Base-by-base conservation (phyloP, 2,329 filamentous ascomycete species). In the Alternaria novae-zelandiae region DNA sequence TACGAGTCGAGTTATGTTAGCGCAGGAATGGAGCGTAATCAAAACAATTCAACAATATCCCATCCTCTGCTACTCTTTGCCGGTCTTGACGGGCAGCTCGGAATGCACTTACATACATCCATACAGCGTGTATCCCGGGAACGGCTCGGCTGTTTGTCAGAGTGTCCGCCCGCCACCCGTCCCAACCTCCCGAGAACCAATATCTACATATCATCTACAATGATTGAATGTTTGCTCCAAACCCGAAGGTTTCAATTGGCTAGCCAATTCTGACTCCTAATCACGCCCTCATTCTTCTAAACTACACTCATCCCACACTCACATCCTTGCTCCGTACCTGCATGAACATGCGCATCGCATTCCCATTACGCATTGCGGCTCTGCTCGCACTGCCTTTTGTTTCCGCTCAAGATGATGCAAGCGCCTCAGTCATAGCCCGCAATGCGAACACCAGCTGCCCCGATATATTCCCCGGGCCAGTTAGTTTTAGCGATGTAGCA, bases 201-300 rank as follows among this genome's bases (percentile, higher is more conserved):
- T 9, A 3, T 1, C 36, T 17, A 41, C 8, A 41, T 11, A 20
- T 45, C 46, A 12, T 4, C 25, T 7, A 12, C 25, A 20, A 30
- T 6, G 26, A 30, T 30, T 17, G 7, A 21, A 25, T 30, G 6
- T 50, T 12, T 30, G 25, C 6, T 50, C n/a, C 47, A 15, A 30
- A 20, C n/a, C 6, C n/a, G 7, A 51, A 32, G 17, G 17, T 5
- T 32, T 3, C 17, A 21, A 20, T 51, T 32, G 26, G 47, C 20
- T 51, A 28, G 17, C 23, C 47, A 28, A 32, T 21, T 51, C 12
- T 15, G 26, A 51, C 32, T 4, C 4, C 32, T 3, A n/a, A 36
- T n/a, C 32, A 67, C 67, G n/a, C 47, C 47, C 25, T 20, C 25
- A 12, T 50, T 49, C 23, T 20, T 50, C 26, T 30, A 10, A 50